Evolutionary conservation across 352 stramenopile genomes (phyloP).

Genomic region (Phytophthora colocasiae): DNA sequence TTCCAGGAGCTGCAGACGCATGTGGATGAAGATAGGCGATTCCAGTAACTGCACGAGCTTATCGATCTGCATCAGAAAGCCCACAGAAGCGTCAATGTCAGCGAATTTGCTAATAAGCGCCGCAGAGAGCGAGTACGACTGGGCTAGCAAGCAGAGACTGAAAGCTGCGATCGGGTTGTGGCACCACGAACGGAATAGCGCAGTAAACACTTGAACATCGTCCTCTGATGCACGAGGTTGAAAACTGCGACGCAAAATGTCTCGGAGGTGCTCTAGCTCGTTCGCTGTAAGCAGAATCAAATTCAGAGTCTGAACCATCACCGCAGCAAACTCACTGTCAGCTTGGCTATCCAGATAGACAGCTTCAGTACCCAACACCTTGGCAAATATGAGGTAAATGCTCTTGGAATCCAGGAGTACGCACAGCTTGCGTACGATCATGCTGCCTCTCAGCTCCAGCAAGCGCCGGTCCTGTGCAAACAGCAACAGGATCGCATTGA

Average conservation of each 20-base stretch:
- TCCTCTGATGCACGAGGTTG: conserved; percentile 70
- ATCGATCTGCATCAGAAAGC: conserved; percentile 99
- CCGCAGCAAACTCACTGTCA: conserved; percentile 96
- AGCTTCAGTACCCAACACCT: conserved; percentile 89
- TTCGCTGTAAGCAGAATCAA: conserved; percentile 98
- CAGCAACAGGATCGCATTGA: conserved; percentile 96
- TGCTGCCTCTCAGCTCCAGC: conserved; percentile 95
- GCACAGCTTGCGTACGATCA: conserved; percentile 99
- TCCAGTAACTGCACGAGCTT: conserved; percentile 99
- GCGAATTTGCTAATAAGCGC: conserved; percentile 97
- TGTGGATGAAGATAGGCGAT: conserved; percentile 99
- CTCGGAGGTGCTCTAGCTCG: conserved; percentile 93
- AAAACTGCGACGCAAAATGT: conserved; percentile 84
- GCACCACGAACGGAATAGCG: conserved; percentile 95
- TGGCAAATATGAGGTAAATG: conserved; percentile 98
- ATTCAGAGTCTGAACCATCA: conserved; percentile 99
- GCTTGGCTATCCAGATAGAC: conserved; percentile 51
- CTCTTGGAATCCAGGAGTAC: conserved; percentile 97
- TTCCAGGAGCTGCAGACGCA: conserved; percentile 98
- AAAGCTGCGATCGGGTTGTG: conserved; percentile 98
- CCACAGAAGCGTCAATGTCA: conserved; percentile 97
- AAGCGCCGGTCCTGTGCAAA: conserved; percentile 91
- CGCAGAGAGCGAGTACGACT: conserved; percentile 98
- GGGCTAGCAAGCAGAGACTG: conserved; percentile 97
- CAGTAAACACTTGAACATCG: conserved; percentile 84